Evolutionary conservation across 352 stramenopile species (phyloP), one percentile per base, ranked within the genome.

Genomic region (Aphanomyces astaci): DNA sequence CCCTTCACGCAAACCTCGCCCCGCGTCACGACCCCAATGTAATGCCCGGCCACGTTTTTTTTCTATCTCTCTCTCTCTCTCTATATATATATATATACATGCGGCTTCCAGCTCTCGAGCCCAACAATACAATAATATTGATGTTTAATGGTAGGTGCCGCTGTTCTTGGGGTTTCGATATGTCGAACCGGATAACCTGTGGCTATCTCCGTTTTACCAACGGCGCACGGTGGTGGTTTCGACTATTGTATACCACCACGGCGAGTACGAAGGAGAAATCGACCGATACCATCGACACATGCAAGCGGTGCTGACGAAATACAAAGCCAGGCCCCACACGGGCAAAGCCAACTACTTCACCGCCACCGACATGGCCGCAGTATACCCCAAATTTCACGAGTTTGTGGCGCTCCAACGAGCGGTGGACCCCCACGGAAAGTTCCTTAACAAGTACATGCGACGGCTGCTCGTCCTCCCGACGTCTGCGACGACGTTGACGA

Each of bases 321-420:
- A 51, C 33, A n/a, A 15, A 3, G 62, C 62, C 13, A 39, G 62
- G 11, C 62, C 62, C 13, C 62, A 68, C 27, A 40, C 43, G 7
- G 62, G 62, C 62, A 68, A 68, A 43, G 62, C 32, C 45, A 68
- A 68, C 31, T 68, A 68, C 51, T 68, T 68, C 59, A 48, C 28
- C 36, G 43, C 43, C 13, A 43, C 17, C 46, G 48, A 56, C 1
- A 68, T 68, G 62, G 2, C 17, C 30, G 10, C n/a, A 22, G 62
- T 68, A 4, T 59, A 68, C 32, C 62, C 62, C 15, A 49, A 51
- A 36, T 57, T 68, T 1, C 19, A 68, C 17, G 43, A 52, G 1
- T 68, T 68, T 59, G 62, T 59, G 13, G 40, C 39, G 10, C 51
- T 68, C 0, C 62, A 68, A 45, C 2, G 15, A 43, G 43, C 1